Base-by-base conservation (phyloP, 2,329 filamentous ascomycete genomes). In the Botrytis paeoniae region DNA sequence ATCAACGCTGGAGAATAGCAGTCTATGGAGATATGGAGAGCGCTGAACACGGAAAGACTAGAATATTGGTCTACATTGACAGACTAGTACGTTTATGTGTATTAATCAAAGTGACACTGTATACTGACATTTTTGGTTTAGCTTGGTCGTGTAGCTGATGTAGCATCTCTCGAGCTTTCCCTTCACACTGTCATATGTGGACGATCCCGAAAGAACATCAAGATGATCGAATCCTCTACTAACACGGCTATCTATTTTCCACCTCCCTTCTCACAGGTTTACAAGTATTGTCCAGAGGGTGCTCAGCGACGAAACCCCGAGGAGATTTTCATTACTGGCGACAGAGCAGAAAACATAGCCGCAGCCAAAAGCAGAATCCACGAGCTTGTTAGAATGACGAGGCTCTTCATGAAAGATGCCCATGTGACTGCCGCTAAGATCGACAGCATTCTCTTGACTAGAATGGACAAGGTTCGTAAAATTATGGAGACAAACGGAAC, bases 171-270 rank as follows among this genome's bases (percentile, higher is more conserved):
- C 74, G 95, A 98, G 78, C 85, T 95, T 68, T 93, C 94, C 39
- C 88, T 97, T 81, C 96, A 99, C 81, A 96, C 94, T 73, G 87
- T 98, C 72, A 91, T 98, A 68, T 98, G 95, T 81, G 96, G 96
- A 66, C 93, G 96, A 66, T 95, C 95, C 78, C 89, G 96, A 78
- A 97, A 97, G 85, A 98, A 98, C 82, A 97, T 99, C 85, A 98
- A 98, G 85, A 85, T 96, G 79, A 98, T 99, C 80, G 96, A 99
- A 83, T 97, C 96, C 22, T 90, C 92, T 41, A 98, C 96, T 22
- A 94, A 95, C 79, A 98, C 96, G 14, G 95, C 96, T 76, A 98
- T 99, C 79, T 99, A 99, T 84, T 98, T 99, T 81, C 96, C 96
- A 41, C 94, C 95, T 12, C 92, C 95, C 0, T 98, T 98, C 81